Conservation (phyloP, 2,329 filamentous ascomycete genomes). For the Microdochium trichocladiopsis region DNA sequence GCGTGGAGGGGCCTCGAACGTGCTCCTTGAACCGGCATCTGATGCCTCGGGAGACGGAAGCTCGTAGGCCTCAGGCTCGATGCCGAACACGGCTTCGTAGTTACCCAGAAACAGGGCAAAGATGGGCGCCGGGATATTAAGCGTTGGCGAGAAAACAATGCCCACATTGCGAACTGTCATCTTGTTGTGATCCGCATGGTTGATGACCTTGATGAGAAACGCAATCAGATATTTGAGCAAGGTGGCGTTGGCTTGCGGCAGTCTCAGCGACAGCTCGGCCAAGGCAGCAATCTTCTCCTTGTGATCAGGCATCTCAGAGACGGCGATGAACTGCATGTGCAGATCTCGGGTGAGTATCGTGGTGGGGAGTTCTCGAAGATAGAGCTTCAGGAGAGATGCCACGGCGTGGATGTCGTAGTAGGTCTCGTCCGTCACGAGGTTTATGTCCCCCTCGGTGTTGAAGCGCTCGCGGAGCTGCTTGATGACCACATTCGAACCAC, state of each 20-base stretch:
- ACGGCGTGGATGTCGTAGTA: constrained; percentile 96
- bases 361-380: constrained; percentile 83
- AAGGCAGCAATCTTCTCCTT: constrained; percentile 71
- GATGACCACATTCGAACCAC: constrained; percentile 93
- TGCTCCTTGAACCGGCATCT: constrained; percentile 24
- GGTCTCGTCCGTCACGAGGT: constrained; percentile 72
- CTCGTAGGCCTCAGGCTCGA: constrained; percentile 58
- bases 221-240: constrained; percentile 78
- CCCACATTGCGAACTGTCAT: constrained; percentile 98
- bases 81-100: constrained; percentile 77
- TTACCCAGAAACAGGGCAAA: constrained; percentile 93
- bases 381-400: constrained; percentile 87
- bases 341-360: constrained; percentile 88
- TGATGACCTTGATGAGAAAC: constrained; percentile 87
- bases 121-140: constrained; percentile 92
- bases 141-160: constrained; percentile 94
- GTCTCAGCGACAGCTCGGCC: constrained; percentile 68
- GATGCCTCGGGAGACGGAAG: constrained; percentile 36
- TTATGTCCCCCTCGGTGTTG: constrained; percentile 86
- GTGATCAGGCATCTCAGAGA: constrained; percentile 71
- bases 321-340: constrained; percentile 79
- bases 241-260: constrained; percentile 75
- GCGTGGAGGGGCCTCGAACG: constrained; percentile 23
- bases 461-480: constrained; percentile 87
- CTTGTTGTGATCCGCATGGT: constrained; percentile 86